Evolutionary conservation across 2,329 filamentous ascomycete species (phyloP).

Genomic region (Karstenula rhodostoma): DNA sequence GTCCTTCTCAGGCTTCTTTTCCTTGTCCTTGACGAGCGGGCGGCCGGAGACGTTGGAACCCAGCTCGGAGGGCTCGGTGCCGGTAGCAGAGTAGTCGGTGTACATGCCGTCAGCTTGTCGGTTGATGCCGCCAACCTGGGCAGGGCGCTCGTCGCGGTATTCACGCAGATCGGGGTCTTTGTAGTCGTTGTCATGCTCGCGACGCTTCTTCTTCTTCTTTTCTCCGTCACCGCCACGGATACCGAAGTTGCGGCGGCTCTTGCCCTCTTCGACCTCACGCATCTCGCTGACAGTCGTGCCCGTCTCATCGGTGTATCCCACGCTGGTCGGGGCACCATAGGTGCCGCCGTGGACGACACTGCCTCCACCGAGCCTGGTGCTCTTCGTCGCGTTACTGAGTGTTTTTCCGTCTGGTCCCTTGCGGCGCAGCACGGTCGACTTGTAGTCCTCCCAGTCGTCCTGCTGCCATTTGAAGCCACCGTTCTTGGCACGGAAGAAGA

Average conservation of each 20-base stretch:
- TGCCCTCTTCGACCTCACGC: constrained; percentile 51
- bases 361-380: constrained; percentile 85
- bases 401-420: constrained; percentile 90
- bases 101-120: constrained; percentile 77
- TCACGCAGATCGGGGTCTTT: constrained; percentile 71
- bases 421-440: constrained; percentile 87
- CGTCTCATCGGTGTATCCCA: constrained; percentile 57
- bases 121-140: constrained; percentile 89
- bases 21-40: constrained; percentile 56
- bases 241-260: constrained; percentile 51
- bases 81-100: constrained; percentile 78
- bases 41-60: constrained; percentile 52
- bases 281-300: constrained; percentile 54
- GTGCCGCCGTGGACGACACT: constrained; percentile 76
- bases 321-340: constrained; percentile 46
- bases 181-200: constrained; percentile 62
- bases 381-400: constrained; percentile 80
- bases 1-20: constrained; percentile 47
- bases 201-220: constrained; percentile 48
- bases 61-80: constrained; percentile 69
- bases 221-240: constrained; percentile 56
- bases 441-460: constrained; percentile 98
- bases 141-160: constrained; percentile 87
- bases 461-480: constrained; percentile 88
- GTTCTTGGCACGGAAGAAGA: constrained; percentile 96